A percentile compares a stretch with the other conserved stretches of the same genome.
Evolutionary conservation across 2,329 filamentous ascomycete species (phyloP).

Genomic region (Paraphaeosphaeria sporulosa): DNA sequence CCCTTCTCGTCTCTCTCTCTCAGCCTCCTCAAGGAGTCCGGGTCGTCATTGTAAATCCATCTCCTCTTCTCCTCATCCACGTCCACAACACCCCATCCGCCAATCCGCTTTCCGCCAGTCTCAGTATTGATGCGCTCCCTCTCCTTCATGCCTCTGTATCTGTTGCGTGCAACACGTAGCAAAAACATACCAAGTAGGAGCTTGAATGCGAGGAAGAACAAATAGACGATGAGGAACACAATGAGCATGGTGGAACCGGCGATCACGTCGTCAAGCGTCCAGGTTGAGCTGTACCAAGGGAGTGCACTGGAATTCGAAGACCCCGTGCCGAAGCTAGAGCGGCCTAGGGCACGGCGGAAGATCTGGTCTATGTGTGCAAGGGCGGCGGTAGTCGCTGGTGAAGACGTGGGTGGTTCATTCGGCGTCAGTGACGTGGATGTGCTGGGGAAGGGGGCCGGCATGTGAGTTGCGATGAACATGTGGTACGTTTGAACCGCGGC

Average conservation of each 20-base stretch:
- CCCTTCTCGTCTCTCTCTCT: conserved; percentile 69
- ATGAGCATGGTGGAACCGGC: conserved; percentile 82
- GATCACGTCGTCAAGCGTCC: conserved; percentile 76
- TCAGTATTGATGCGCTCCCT: conserved; percentile 65
- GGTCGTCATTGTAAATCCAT: conserved; percentile 87
- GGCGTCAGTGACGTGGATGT: conserved; percentile 70
- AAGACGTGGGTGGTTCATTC: conserved; percentile 59
- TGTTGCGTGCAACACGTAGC: conserved; percentile 77
- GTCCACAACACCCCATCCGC: conserved; percentile 85
- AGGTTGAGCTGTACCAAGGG: conserved; percentile 47
- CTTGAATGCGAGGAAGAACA: conserved; percentile 82
- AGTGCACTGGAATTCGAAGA: conserved; percentile 40
- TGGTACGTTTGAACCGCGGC: conserved; percentile 96
- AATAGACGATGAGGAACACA: conserved; percentile 83
- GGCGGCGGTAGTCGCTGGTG: conserved; percentile 77
- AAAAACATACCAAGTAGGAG: conserved; percentile 88
- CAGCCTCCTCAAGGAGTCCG: conserved; percentile 70
- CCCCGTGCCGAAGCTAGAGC: conserved; percentile 69
- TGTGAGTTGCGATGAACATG: conserved; percentile 92
- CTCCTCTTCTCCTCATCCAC: conserved; percentile 85
- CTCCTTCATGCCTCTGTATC: conserved; percentile 82
- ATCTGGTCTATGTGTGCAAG: conserved; percentile 80
- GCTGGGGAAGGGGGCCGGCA: conserved; percentile 76
- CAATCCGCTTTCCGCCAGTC: conserved; percentile 76
- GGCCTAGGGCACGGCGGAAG: conserved; percentile 78